Conservation (phyloP, 176 grass and related monocot species). For the Lolium perenne region DNA sequence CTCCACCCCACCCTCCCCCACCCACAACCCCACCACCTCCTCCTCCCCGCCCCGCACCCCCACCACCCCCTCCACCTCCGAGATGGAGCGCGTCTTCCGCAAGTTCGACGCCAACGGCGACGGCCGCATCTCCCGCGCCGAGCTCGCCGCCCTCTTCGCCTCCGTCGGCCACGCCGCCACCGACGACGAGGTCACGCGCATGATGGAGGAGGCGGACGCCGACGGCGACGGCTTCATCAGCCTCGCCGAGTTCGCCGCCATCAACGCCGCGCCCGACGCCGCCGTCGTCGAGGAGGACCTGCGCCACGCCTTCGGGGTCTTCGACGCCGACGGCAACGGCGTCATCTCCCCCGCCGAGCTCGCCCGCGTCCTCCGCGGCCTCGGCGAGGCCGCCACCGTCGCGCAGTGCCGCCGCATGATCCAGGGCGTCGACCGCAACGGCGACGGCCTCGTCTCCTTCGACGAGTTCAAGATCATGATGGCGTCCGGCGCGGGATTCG, state of each 20-base stretch:
- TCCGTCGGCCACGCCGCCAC: constrained; percentile 64
- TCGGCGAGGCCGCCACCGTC: constrained; percentile 78
- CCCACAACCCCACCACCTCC: background rate
- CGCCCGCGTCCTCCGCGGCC: constrained; percentile 53
- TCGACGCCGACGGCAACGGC: constrained; percentile 79
- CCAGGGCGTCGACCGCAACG: constrained; percentile 81
- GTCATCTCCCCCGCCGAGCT: constrained; percentile 84
- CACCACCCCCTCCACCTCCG: background rate
- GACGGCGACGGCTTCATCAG: constrained; percentile 91
- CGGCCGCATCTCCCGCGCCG: constrained; percentile 65
- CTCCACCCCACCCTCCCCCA: background rate
- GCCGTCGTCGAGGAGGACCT: constrained; percentile 80
- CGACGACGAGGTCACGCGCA: constrained; percentile 68
- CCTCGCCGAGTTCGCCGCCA: constrained; percentile 74
- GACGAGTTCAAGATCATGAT: constrained; percentile 99
- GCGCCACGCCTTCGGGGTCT: constrained; percentile 72
- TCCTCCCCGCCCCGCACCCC: background rate
- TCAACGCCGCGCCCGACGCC: constrained; percentile 39
- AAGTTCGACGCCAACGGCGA: constrained; percentile 97
- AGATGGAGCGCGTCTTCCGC: constrained; percentile 76
- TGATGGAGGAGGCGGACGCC: constrained; percentile 86
- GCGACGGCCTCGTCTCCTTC: constrained; percentile 74
- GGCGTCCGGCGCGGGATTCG: constrained; percentile 24
- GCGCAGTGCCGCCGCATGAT: constrained; percentile 94
- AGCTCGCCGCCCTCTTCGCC: constrained; percentile 71